Percentiles rank a stretch among this genome's conserved stretches.
These are phyloP conservation scores for Selaginella moellendorffii DNA, from an alignment of 75 land plant genomes.

Conservation along the genomic window DNA sequence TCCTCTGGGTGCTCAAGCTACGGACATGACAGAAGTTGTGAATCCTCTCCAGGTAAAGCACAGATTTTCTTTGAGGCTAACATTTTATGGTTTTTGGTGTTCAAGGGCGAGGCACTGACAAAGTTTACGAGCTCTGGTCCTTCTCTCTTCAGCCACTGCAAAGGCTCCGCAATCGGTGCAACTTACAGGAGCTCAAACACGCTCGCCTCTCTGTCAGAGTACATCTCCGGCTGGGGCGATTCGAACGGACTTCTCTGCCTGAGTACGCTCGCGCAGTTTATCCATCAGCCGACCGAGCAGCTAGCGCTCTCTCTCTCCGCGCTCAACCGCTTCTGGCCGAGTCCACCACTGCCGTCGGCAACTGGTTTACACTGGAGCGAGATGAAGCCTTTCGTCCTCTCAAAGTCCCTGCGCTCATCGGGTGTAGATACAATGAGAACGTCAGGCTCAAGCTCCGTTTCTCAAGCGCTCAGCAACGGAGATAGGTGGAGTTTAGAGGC, in stretches of 20 bases:
- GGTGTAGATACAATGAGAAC: background rate
- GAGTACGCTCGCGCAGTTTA: slow-evolving; percentile 56
- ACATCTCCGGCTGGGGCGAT: slow-evolving; percentile 26
- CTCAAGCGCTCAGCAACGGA: background rate
- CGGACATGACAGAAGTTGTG: slow-evolving; percentile 34
- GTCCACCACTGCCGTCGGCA: slow-evolving; percentile 22
- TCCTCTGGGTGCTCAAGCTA: slow-evolving; percentile 60
- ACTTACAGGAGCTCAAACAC: slow-evolving; percentile 37
- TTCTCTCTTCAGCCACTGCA: slow-evolving; percentile 37
- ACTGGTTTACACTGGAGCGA: slow-evolving; percentile 25
- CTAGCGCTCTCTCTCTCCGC: slow-evolving; percentile 40
- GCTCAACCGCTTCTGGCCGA: slow-evolving; percentile 34
- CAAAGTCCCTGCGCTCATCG: slow-evolving; percentile 10
- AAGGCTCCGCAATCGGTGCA: slow-evolving; percentile 44
- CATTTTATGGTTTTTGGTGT: too few relatives aligned
- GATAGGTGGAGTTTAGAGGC: background rate
- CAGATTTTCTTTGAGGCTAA: too few relatives aligned
- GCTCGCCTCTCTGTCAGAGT: slow-evolving; percentile 44
- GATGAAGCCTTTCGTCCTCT: slow-evolving; percentile 30
- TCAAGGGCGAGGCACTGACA: slow-evolving; percentile 42
- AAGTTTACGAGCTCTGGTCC: slow-evolving; percentile 38
- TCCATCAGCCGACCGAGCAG: slow-evolving; percentile 36
- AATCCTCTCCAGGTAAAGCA: slow-evolving; percentile 57
- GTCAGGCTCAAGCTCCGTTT: too few relatives aligned
- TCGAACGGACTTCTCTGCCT: slow-evolving; percentile 18